Percentiles rank a stretch among this genome's conserved stretches.
Evolutionary conservation across 108 stramenopile species (phyloP).

Genomic region (Cyclostephanos tholiformis): DNA sequence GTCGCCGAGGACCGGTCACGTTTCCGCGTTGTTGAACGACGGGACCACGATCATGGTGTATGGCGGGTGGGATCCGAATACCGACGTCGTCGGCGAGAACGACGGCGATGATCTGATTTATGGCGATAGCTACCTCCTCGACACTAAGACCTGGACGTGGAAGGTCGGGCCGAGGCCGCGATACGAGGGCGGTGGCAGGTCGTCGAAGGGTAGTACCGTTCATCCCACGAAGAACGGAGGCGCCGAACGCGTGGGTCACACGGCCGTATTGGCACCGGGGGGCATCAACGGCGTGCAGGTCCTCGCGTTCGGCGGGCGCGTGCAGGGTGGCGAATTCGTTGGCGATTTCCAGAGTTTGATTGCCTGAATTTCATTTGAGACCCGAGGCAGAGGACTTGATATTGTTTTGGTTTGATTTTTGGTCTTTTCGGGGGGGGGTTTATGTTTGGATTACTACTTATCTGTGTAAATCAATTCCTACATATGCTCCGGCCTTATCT

Average conservation of each 20-base stretch:
- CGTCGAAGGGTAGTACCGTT: constrained; percentile 16
- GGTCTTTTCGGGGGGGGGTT: no score
- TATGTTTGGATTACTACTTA: no score
- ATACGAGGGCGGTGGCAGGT: no score
- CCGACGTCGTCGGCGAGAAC: constrained; percentile 64
- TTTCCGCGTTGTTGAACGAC: constrained; percentile 73
- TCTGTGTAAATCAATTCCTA: no score
- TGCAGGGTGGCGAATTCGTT: constrained; percentile 64
- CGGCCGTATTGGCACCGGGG: constrained; percentile 56
- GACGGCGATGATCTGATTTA: constrained; percentile 70
- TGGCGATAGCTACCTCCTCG: constrained; percentile 69
- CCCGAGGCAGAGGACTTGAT: no score
- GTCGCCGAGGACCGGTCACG: constrained; percentile 75
- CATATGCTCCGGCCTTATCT: no score
- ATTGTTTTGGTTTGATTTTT: no score
- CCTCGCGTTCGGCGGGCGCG: constrained; percentile 72
- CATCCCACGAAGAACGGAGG: constrained; percentile 58
- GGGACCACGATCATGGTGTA: constrained; percentile 77
- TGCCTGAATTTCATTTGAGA: neutral
- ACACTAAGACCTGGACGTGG: constrained; percentile 81
- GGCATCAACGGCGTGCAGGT: constrained; percentile 53
- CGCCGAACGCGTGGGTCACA: constrained; percentile 66
- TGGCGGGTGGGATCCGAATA: constrained; percentile 90
- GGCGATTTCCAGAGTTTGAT: constrained; percentile 65
- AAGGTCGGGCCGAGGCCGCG: constrained; percentile 55